These are phyloP conservation scores for Populus tremula DNA, from an alignment of 345 rosid genomes.

Conservation along the genomic window DNA sequence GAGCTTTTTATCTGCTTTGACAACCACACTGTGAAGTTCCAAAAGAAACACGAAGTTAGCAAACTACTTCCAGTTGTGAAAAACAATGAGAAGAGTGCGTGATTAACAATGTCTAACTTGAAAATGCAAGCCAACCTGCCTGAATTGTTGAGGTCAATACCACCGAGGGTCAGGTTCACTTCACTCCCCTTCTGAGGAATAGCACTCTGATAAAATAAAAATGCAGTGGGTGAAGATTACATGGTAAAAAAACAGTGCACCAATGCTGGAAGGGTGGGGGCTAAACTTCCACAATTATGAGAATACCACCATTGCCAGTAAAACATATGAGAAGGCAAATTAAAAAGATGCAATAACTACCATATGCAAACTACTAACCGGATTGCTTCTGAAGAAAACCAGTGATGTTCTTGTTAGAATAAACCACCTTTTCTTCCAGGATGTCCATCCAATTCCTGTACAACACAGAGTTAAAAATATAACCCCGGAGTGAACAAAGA, in stretches of 20 bases:
- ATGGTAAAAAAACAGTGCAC: conserved; percentile 5
- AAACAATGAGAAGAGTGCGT: conserved; percentile 14
- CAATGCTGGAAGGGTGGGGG: conserved; percentile 3
- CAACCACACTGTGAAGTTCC: conserved; percentile 67
- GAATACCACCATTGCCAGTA: not conserved
- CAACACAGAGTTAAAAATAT: not conserved
- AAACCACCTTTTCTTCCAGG: conserved; percentile 82
- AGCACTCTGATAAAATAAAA: conserved; percentile 46
- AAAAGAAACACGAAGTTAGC: conserved; percentile 28
- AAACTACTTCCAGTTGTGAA: conserved; percentile 19
- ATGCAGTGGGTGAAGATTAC: conserved; percentile 5
- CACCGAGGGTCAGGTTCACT: conserved; percentile 73
- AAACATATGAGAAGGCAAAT: not conserved
- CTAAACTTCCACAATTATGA: not conserved
- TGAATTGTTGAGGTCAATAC: conserved; percentile 99
- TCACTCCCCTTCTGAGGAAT: conserved; percentile 60
- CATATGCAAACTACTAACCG: conserved; percentile 43
- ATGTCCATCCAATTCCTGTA: conserved; percentile 80
- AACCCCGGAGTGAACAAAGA: not conserved
- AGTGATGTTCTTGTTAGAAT: conserved; percentile 62
- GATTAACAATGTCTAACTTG: conserved; percentile 12
- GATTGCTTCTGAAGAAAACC: conserved; percentile 81
- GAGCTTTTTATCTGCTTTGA: conserved; percentile 91
- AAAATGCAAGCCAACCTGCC: conserved; percentile 94
- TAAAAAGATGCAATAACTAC: conserved; percentile 3